Base-by-base conservation (phyloP, 1,139 yeast species). In the Blastobotrys serpentis region DNA sequence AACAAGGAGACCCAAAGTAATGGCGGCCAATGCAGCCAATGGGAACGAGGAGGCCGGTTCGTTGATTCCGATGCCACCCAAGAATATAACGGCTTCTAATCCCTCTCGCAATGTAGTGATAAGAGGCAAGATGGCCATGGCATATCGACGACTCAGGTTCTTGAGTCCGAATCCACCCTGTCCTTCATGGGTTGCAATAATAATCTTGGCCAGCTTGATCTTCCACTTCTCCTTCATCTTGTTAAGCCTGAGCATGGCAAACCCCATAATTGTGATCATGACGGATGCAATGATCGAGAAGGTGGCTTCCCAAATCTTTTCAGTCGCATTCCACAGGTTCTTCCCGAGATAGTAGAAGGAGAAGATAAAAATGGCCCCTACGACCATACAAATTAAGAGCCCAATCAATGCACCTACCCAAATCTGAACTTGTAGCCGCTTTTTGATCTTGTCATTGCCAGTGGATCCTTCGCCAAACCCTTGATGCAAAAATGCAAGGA, bases 171-270 rank as follows among this genome's bases (percentile, higher is more conserved):
- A 67, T 51, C 71, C 65, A 48, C 68, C 68, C 42, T 56, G 64
- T 7, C 61, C 56, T 30, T 56, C 59, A 22, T 60, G 60, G 23
- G 59, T 63, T 25, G 61, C 75, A 46, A 80, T 67, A 52, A 84
- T 75, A 36, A 94, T 86, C 55, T 77, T 78, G 14, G 96, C 95
- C 61, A 90, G 77, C 71, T 90, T 90, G 56, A 87, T 76, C 73
- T 96, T 82, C 88, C 96, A 90, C 70, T 89, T 90, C 60, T 82
- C 92, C 68, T 86, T 83, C 82, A 90, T 78, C 72, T 89, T 90
- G 68, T 90, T 88, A 64, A 90, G 77, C 65, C 96, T 78, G 61
- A 90, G 77, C 84, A 90, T 86, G 62, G 95, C 94, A 58, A 90
- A 72, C 46, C 98, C 97, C 97, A 90, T 89, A 43, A 82, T 61